These are phyloP conservation scores for Nannochloris sp. DNA, from an alignment of 139 green algal species.

Conservation along the genomic window DNA sequence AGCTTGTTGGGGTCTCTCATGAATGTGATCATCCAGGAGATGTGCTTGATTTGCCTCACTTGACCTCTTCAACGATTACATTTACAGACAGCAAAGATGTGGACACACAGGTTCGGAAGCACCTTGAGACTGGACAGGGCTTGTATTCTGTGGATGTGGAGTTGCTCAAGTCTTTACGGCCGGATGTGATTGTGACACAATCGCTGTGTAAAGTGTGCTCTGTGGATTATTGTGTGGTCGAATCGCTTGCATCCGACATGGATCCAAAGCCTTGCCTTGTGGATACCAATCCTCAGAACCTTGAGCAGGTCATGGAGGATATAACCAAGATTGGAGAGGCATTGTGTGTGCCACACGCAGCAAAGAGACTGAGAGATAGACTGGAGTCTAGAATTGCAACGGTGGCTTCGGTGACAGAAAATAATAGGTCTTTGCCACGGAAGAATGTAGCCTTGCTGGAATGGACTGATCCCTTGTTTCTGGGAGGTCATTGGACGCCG, in stretches of 20 bases:
- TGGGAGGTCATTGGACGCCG: constrained; percentile 79
- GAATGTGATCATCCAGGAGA: constrained; percentile 60
- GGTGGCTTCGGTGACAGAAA: background rate
- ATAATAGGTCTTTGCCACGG: too few relatives aligned
- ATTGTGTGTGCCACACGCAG: background rate
- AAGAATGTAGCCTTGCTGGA: constrained; percentile 65
- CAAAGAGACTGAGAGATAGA: background rate
- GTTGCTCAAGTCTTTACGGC: constrained; percentile 29
- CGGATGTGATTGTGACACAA: constrained; percentile 60
- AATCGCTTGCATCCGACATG: constrained; percentile 22
- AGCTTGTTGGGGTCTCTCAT: constrained; percentile 11
- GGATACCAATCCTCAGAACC: constrained; percentile 7
- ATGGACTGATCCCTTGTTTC: constrained; percentile 74
- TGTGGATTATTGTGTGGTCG: constrained; percentile 49
- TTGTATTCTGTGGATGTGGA: constrained; percentile 46
- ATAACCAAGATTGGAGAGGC: background rate
- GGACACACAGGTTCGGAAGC: constrained; percentile 12
- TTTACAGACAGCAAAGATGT: constrained; percentile 36
- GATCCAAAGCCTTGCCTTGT: constrained; percentile 25
- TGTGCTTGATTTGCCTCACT: constrained; percentile 23
- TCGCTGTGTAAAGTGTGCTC: constrained; percentile 53
- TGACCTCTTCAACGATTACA: constrained; percentile 47
- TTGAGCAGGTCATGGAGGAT: constrained; percentile 4
- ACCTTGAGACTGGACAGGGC: constrained; percentile 32
- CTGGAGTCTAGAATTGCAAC: constrained; percentile 11